phyloP scores from a whole-genome alignment of 164 flowering plant species.

The Taxillus chinensis region DNA sequence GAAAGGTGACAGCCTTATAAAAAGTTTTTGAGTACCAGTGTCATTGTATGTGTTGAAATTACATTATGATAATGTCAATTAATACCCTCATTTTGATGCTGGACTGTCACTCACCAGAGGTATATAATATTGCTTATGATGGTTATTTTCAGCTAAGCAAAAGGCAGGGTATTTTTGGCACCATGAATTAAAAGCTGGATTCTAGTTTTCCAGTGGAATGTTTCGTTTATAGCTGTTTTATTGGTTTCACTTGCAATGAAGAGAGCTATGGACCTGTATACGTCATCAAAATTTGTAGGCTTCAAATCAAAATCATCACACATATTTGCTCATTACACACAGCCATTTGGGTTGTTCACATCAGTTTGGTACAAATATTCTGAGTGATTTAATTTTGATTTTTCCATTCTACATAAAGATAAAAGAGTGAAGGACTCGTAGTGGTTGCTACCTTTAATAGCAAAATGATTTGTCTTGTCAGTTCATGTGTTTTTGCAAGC shows the following conservation, averaged over 20 bases:
- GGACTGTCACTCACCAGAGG: not conserved
- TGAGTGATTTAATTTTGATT: not conserved
- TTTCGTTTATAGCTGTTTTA: constrained; percentile 13
- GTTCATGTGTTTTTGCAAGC: constrained; percentile 2
- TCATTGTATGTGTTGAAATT: not conserved
- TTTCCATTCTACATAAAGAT: not conserved
- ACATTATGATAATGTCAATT: not conserved
- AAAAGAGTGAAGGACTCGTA: not conserved
- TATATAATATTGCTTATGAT: not conserved
- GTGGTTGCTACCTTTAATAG: not conserved
- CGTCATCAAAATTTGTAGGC: no score
- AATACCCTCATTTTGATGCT: not conserved
- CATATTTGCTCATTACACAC: not conserved
- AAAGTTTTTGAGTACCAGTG: constrained; percentile 4
- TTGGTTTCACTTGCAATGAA: constrained; percentile 5
- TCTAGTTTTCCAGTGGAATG: constrained; percentile 10
- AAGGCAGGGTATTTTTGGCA: constrained; percentile 21
- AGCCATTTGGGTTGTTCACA: no score
- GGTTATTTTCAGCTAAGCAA: constrained; percentile 2
- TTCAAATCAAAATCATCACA: not conserved
- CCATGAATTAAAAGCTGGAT: constrained; percentile 16
- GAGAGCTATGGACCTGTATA: not conserved
- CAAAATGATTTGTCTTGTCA: not conserved
- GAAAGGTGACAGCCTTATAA: no score
- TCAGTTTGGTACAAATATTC: not conserved